phyloP scores from a whole-genome alignment of 2,329 filamentous ascomycete species.

The Calonectria pseudoreteaudii region DNA sequence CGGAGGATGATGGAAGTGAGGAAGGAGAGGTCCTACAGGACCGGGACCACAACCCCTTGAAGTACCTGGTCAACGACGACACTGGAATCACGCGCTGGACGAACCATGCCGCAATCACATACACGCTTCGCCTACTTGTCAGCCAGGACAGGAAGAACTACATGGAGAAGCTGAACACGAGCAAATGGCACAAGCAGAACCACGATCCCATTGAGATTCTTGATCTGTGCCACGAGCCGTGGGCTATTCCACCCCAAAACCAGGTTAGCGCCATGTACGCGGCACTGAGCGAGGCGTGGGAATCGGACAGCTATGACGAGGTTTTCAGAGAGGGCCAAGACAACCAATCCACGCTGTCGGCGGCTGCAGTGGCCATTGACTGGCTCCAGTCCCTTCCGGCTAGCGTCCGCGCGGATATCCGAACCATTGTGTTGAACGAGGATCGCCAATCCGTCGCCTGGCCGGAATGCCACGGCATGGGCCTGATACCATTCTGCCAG shows the following conservation, averaged over 20 bases:
- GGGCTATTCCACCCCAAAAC: not conserved
- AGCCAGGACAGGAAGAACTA: not conserved
- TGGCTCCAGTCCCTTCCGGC: not conserved
- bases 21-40: not conserved
- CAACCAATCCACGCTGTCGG: not conserved
- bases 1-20: not conserved
- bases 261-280: not conserved
- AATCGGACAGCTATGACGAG: not conserved
- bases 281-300: not conserved
- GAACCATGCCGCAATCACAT: not conserved
- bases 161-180: constrained; percentile 4
- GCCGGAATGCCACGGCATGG: constrained; percentile 5
- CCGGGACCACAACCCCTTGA: not conserved
- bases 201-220: not conserved
- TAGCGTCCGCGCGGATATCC: not conserved
- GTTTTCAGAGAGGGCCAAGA: not conserved
- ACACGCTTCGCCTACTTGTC: not conserved
- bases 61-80: constrained; percentile 4
- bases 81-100: constrained; percentile 1
- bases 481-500: not conserved
- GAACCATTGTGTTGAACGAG: not conserved
- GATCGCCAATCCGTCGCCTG: not conserved
- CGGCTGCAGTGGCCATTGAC: not conserved
- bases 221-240: not conserved
- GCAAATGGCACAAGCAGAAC: constrained; percentile 2